Percentiles rank a stretch among this genome's conserved stretches.
Evolutionary conservation across 2,329 filamentous ascomycete genomes (phyloP).

Genomic region (Neopestalotiopsis sp.): DNA sequence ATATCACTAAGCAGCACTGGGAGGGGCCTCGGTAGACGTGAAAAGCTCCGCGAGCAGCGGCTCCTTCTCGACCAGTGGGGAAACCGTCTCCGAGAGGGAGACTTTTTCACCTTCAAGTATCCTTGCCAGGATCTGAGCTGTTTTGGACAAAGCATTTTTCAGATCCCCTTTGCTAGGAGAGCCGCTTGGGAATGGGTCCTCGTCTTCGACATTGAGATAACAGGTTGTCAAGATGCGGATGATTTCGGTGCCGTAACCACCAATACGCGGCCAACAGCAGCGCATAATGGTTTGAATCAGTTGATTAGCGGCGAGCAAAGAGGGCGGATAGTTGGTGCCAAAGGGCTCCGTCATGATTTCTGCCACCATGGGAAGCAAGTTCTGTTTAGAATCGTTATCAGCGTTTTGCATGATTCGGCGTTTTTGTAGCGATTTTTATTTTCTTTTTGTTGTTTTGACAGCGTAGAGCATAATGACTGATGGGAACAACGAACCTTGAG

Average conservation of each 20-base stretch:
- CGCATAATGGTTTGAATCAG: conserved; percentile 64
- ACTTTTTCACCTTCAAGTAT: conserved; percentile 35
- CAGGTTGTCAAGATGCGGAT: conserved; percentile 66
- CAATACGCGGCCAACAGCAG: conserved; percentile 73
- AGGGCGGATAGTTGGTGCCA: conserved; percentile 55
- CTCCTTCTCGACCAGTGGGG: conserved; percentile 43
- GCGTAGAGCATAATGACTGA: neutral
- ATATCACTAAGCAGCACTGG: neutral
- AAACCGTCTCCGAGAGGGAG: conserved; percentile 36
- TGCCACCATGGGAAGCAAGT: conserved; percentile 71
- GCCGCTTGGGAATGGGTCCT: conserved; percentile 27
- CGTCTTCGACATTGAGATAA: conserved; percentile 63
- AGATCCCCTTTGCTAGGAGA: conserved; percentile 32
- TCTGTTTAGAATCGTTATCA: conserved; percentile 49
- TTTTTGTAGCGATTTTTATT: neutral
- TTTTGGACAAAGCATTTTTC: conserved; percentile 37
- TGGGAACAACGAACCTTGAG: conserved; percentile 57
- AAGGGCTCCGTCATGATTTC: conserved; percentile 74
- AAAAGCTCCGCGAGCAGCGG: conserved; percentile 42
- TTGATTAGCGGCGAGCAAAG: conserved; percentile 58
- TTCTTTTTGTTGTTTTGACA: neutral
- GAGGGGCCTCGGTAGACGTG: neutral
- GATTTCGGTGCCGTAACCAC: conserved; percentile 66
- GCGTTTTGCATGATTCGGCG: conserved; percentile 8
- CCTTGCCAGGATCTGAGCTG: conserved; percentile 42